Base-by-base conservation (phyloP, 2,329 filamentous ascomycete species). In the Stachybotrys echinatus region DNA sequence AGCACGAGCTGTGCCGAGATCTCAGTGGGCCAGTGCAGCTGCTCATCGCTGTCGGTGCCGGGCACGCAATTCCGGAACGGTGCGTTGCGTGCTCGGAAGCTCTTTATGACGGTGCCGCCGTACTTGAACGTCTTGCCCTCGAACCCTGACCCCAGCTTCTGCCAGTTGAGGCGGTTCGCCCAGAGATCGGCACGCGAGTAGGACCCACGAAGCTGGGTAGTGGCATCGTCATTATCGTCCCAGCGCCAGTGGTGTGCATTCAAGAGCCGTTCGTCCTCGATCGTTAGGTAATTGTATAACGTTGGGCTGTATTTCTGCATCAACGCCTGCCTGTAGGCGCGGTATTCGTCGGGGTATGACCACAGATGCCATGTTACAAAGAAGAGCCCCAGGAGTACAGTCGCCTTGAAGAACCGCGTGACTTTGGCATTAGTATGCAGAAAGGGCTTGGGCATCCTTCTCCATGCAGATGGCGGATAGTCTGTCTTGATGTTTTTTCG, bases 1-100 rank as follows among this genome's bases (percentile, higher is more conserved):
- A 66, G 51, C 6, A 65, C 47, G 1, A 67, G 45, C 7, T 58
- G 63, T 12, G 57, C 61, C 3, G 61, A 55, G 7, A 67, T 65
- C 52, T 67, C 65, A 7, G 63, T 61, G 4, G 65, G 65, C 63
- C 65, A 67, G 42, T 57, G 58, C 12, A 55, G 42, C 8, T 45
- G 49, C 1, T 45, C 17, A 3, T 39, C 19, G 12, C 38, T n/a
- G n/a, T 3, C 38, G 17, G 8, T 12, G 2, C 45, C 54, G 1
- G 57, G 56, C 12, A 67, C 48, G 47, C 65, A 68, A 51, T 68
- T 66, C 39, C 65, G 56, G 45, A 66, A 58, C 7, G 65, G 65
- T 14, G 57, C 61, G 20, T 52, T 54, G 2, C 37, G 34, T 19
- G 56, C 49, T 22, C 58, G 55, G 51, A 62, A 68, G 18, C 61